Percentiles rank a stretch among this genome's conserved stretches.
Conservation (phyloP, 345 rosid genomes). For the Punica granatum region DNA sequence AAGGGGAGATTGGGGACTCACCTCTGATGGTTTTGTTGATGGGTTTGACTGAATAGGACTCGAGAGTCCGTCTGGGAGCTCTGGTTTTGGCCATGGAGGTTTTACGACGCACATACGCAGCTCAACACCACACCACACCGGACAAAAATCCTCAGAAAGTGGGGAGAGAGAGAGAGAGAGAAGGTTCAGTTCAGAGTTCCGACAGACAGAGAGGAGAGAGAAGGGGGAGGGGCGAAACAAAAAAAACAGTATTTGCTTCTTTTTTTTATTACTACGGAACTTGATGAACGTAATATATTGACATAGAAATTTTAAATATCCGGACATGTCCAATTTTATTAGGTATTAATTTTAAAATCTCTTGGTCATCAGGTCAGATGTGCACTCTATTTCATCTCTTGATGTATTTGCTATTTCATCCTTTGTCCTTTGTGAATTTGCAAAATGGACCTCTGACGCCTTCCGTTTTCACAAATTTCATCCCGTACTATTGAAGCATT, state of each 20-base stretch:
- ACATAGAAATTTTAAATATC: too few species aligned
- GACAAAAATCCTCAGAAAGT: not conserved
- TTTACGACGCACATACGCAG: not conserved
- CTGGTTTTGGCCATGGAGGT: constrained; percentile 72
- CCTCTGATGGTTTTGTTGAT: constrained; percentile 73
- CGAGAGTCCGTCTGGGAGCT: constrained; percentile 62
- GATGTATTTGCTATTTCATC: not conserved
- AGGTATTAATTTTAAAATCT: too few species aligned
- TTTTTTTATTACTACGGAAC: too few species aligned
- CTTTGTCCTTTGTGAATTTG: not conserved
- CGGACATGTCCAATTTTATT: too few species aligned
- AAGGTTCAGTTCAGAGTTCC: not conserved
- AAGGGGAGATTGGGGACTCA: constrained; percentile 14
- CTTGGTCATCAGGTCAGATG: too few species aligned
- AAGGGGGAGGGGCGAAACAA: too few species aligned
- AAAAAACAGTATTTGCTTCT: too few species aligned
- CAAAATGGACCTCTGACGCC: not conserved
- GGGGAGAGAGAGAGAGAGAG: constrained; percentile 10
- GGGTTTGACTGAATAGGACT: constrained; percentile 64
- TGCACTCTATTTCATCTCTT: too few species aligned
- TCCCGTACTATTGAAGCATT: not conserved
- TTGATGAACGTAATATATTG: too few species aligned
- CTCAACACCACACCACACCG: not conserved
- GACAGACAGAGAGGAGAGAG: not conserved
- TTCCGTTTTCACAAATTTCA: not conserved